Base-by-base conservation (phyloP, 2,329 filamentous ascomycete genomes). In the Rhynchosporium secalis region DNA sequence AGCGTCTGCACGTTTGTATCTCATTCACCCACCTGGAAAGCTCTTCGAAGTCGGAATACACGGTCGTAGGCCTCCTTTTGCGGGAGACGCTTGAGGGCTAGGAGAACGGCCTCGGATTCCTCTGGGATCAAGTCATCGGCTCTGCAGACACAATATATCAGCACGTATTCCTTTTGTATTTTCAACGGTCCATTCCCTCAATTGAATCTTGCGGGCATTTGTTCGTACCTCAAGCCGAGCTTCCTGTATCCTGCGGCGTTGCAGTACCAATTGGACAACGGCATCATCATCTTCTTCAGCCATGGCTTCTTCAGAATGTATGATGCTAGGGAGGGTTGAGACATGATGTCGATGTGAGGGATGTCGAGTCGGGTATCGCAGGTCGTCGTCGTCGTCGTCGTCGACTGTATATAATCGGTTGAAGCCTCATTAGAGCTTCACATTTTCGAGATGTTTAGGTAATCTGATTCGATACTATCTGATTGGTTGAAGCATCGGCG, bases 41-140 rank as follows among this genome's bases (percentile, higher is more conserved):
- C 94, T 80, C 95, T 88, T 81, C 95, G 91, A 79, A 99, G 86
- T 75, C 95, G 93, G 88, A 92, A 99, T 77, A 98, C 87, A 77
- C 95, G 94, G 82, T 99, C 95, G 81, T 98, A 98, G 73, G 88
- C 85, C 77, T 95, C 91, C 83, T 96, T 91, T 73, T 91, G 85
- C 62, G 90, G 86, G 66, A 99, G 90, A 77, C 95, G 92, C 85
- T 91, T 90, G 75, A 99, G 85, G 67, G 95, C 95, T 72, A 88
- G 85, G 78, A 95, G 89, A 73, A 96, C 92, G 62, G 83, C 80
- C 73, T 95, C 90, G 82, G 85, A 89, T 82, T 99, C 95, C 80
- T 99, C 95, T 76, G 90, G 86, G 76, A 97, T 90, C 76, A 99
- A 81, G 77, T 99, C 95, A 79, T 99, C 95, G 83, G 88, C 87